Percentiles rank a stretch among this genome's conserved stretches.
Conservation (phyloP, 495 filamentous ascomycete species). For the Penicillium turbatum region DNA sequence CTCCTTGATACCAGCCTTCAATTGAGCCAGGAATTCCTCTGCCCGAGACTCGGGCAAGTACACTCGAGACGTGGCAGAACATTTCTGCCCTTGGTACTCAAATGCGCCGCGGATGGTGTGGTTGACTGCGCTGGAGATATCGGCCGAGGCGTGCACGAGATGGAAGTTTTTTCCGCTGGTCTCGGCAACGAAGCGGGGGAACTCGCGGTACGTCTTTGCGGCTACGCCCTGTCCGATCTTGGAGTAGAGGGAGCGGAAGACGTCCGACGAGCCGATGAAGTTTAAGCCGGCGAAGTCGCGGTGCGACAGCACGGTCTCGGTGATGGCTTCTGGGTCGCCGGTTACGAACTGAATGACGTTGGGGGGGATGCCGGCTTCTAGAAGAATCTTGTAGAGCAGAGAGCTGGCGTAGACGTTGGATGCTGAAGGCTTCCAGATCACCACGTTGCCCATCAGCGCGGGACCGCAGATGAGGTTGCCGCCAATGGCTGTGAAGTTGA, state of each 20-base stretch:
- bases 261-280: conserved; percentile 76
- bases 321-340: conserved; percentile 71
- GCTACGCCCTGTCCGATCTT: conserved; percentile 65
- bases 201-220: conserved; percentile 64
- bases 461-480: conserved; percentile 71
- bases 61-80: conserved; percentile 71
- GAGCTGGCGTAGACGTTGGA: conserved; percentile 69
- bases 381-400: conserved; percentile 75
- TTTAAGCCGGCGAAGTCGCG: conserved; percentile 70
- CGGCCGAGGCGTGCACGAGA: conserved; percentile 69
- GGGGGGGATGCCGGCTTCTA: conserved; percentile 78
- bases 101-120: conserved; percentile 84
- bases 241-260: conserved; percentile 73
- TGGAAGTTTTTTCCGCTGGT: conserved; percentile 94
- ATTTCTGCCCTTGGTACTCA: conserved; percentile 90
- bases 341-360: conserved; percentile 82
- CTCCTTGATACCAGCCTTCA: conserved; percentile 41
- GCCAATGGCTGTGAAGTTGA: conserved; percentile 87
- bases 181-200: conserved; percentile 80
- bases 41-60: conserved; percentile 69
- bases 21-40: conserved; percentile 52
- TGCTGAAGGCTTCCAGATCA: conserved; percentile 85
- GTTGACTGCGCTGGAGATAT: conserved; percentile 68
- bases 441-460: conserved; percentile 79
- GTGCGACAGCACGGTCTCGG: conserved; percentile 61